These are phyloP conservation scores for Sporothrix phasma DNA, from an alignment of 2,329 filamentous ascomycete species.

Conservation along the genomic window DNA sequence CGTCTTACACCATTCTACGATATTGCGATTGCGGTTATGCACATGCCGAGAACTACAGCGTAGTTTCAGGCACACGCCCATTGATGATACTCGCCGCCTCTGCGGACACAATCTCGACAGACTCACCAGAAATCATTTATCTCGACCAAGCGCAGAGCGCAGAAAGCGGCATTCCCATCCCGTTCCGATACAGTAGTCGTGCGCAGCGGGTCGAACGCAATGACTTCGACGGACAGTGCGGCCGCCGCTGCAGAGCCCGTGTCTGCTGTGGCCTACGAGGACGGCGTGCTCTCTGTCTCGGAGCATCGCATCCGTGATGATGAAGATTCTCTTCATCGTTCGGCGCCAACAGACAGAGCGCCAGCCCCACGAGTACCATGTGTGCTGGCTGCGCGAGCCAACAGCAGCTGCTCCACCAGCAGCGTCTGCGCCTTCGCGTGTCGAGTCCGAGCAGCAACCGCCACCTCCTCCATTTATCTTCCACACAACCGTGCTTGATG, in stretches of 20 bases:
- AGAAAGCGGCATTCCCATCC: not conserved
- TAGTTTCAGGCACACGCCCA: constrained; percentile 15
- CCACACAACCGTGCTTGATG: constrained; percentile 18
- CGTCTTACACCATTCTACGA: constrained; percentile 12
- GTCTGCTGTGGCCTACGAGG: not conserved
- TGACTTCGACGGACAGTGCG: not conserved
- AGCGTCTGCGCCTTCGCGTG: not conserved
- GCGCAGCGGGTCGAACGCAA: not conserved
- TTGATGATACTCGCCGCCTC: not conserved
- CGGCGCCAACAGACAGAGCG: not conserved
- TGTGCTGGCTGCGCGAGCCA: constrained; percentile 5
- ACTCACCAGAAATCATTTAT: not conserved
- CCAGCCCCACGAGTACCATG: not conserved
- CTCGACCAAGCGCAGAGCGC: not conserved
- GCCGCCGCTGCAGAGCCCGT: not conserved
- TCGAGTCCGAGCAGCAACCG: not conserved
- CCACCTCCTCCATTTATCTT: constrained; percentile 17
- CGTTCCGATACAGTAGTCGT: not conserved
- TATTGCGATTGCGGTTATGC: not conserved
- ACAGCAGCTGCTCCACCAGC: not conserved
- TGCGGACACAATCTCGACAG: not conserved
- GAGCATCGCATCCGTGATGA: constrained; percentile 15
- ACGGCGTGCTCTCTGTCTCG: constrained; percentile 15
- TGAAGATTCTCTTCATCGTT: constrained; percentile 27
- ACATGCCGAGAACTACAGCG: constrained; percentile 17